These are phyloP conservation scores for Penicillium sclerotiorum DNA, from an alignment of 2,329 filamentous ascomycete genomes.

Conservation along the genomic window DNA sequence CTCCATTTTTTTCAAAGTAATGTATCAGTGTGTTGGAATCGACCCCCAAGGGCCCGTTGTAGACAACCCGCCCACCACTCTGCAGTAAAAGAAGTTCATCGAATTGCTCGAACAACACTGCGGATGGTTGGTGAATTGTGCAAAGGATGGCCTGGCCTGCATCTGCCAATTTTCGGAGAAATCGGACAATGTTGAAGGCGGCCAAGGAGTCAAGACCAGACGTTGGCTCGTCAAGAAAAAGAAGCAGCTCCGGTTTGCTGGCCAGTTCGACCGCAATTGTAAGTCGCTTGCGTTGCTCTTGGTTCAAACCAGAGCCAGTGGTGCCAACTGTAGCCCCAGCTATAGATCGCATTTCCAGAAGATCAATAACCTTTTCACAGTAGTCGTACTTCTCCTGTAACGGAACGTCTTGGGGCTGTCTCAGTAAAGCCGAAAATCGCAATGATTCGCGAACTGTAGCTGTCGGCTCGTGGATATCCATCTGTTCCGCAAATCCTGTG, in stretches of 20 bases:
- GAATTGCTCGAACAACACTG: slow-evolving; percentile 84
- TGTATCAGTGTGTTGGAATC: slow-evolving; percentile 72
- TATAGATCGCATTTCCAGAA: slow-evolving; percentile 69
- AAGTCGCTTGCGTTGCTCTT: slow-evolving; percentile 68
- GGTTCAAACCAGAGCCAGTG: slow-evolving; percentile 61
- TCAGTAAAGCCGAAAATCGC: slow-evolving; percentile 65
- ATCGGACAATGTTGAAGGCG: slow-evolving; percentile 66
- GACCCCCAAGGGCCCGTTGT: slow-evolving; percentile 81
- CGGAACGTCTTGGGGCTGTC: slow-evolving; percentile 61
- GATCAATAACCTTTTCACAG: slow-evolving; percentile 67
- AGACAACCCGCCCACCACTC: slow-evolving; percentile 77
- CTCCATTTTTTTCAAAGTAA: slow-evolving; percentile 69
- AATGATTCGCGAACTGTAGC: slow-evolving; percentile 68
- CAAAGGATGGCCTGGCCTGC: slow-evolving; percentile 86
- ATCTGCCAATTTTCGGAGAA: slow-evolving; percentile 64
- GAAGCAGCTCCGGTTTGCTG: slow-evolving; percentile 61
- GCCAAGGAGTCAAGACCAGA: slow-evolving; percentile 70
- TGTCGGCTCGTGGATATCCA: slow-evolving; percentile 68
- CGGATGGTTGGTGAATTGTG: slow-evolving; percentile 89
- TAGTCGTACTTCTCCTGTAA: slow-evolving; percentile 67
- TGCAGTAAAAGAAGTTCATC: slow-evolving; percentile 79
- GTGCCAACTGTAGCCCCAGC: slow-evolving; percentile 66
- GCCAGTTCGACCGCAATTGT: slow-evolving; percentile 66
- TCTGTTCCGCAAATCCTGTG: slow-evolving; percentile 63
- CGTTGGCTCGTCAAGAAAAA: slow-evolving; percentile 66